phyloP scores from a whole-genome alignment of 2,329 filamentous ascomycete genomes.

The Chrysosporium queenslandicum region DNA sequence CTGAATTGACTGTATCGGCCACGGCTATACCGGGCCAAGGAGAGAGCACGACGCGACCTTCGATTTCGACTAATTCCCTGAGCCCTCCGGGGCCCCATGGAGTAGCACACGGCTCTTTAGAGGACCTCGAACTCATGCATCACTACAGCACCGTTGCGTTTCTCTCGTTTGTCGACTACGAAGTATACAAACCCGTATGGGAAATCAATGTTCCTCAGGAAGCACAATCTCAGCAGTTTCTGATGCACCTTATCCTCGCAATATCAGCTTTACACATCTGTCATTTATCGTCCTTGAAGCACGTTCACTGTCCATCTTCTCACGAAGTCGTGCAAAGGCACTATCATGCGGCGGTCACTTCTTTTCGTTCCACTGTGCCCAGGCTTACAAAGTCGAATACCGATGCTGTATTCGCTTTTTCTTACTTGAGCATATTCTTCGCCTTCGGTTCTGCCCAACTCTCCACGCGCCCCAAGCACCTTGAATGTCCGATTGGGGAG shows the following conservation, averaged over 20 bases:
- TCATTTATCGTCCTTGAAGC: slow-evolving; percentile 2
- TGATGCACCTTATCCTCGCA: slow-evolving; percentile 23
- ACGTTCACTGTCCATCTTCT: slow-evolving; percentile 1
- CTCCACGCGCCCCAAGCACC: not conserved
- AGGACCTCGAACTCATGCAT: slow-evolving; percentile 16
- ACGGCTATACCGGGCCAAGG: not conserved
- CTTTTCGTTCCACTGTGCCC: slow-evolving; percentile 9
- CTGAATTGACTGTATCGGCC: not conserved
- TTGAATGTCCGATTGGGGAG: slow-evolving; percentile 13
- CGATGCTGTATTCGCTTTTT: slow-evolving; percentile 17
- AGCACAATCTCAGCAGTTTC: slow-evolving; percentile 17
- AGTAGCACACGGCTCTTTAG: not conserved
- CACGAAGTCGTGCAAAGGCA: slow-evolving; percentile 13
- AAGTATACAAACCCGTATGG: slow-evolving; percentile 16
- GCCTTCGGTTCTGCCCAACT: slow-evolving; percentile 16
- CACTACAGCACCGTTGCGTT: slow-evolving; percentile 15
- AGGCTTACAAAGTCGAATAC: slow-evolving; percentile 9
- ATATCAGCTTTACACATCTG: slow-evolving; percentile 21
- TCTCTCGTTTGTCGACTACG: slow-evolving; percentile 13
- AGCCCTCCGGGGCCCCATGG: not conserved
- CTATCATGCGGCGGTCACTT: slow-evolving; percentile 12
- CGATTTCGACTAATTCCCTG: not conserved
- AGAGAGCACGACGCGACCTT: not conserved
- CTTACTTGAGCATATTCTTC: slow-evolving; percentile 15
- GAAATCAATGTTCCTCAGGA: slow-evolving; percentile 15